These are phyloP conservation scores for Cymbidium sinense DNA, from an alignment of 106 monocot genomes.

Conservation along the genomic window DNA sequence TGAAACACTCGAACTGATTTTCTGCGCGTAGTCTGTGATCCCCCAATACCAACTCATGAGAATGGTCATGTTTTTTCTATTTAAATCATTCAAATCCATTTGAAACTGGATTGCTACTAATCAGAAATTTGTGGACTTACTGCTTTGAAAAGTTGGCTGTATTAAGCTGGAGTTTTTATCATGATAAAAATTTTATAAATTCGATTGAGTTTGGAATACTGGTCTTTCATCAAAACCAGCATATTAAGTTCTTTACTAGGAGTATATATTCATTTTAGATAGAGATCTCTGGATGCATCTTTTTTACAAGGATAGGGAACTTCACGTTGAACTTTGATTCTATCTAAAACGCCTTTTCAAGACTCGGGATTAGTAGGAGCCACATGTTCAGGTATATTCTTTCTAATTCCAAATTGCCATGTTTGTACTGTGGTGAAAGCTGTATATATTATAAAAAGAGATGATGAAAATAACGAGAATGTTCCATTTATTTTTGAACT, in stretches of 20 bases:
- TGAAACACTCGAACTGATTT: too few species aligned
- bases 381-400: not conserved
- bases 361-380: not conserved
- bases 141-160: not conserved
- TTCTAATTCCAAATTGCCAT: not conserved
- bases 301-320: not conserved
- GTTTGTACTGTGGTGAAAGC: not conserved
- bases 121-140: not conserved
- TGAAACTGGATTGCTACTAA: not conserved
- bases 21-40: too few species aligned
- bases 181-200: not conserved
- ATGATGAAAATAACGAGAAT: not conserved
- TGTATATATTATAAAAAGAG: not conserved
- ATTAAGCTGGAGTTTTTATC: not conserved
- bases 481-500: not conserved
- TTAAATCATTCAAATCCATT: not conserved
- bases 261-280: not conserved
- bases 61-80: not conserved
- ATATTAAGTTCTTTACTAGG: not conserved
- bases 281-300: not conserved
- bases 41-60: not conserved
- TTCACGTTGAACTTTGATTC: not conserved
- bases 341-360: not conserved
- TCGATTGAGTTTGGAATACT: not conserved
- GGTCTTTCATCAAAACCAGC: not conserved